phyloP scores from a whole-genome alignment of 1,139 yeast genomes.

The Hemisphaericaspora subhashii region DNA sequence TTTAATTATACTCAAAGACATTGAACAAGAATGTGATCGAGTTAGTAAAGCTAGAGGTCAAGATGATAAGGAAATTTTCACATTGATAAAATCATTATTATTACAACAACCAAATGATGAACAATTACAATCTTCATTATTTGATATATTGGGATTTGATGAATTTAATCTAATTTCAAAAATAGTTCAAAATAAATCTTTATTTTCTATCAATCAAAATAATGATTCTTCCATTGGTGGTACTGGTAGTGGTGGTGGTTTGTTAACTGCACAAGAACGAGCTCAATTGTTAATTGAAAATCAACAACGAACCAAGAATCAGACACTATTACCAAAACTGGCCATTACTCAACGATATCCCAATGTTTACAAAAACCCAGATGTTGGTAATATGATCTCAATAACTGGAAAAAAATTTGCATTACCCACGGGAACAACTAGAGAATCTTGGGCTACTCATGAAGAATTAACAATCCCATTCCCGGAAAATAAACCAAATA shows the following conservation, averaged over 20 bases:
- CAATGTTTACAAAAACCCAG: constrained; percentile 78
- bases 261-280: constrained; percentile 58
- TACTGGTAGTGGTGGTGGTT: constrained; percentile 22
- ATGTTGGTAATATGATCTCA: constrained; percentile 63
- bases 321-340: constrained; percentile 47
- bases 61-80: constrained; percentile 23
- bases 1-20: constrained; percentile 16
- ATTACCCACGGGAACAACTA: constrained; percentile 78
- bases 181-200: constrained; percentile 53
- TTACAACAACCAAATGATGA: constrained; percentile 47
- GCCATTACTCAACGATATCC: constrained; percentile 68
- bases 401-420: constrained; percentile 78
- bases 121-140: constrained; percentile 63
- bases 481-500: constrained; percentile 50
- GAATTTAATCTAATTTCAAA: constrained; percentile 76
- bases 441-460: constrained; percentile 60
- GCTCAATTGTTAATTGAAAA: constrained; percentile 58
- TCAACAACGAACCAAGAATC: constrained; percentile 50
- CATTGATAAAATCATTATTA: constrained; percentile 27
- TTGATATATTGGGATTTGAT: constrained; percentile 83
- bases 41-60: constrained; percentile 30
- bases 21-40: constrained; percentile 29
- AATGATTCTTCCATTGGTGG: constrained; percentile 13
- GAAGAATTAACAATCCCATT: constrained; percentile 87
- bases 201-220: constrained; percentile 16